Evolutionary conservation across 2,329 filamentous ascomycete species (phyloP).

Genomic region (Cladosporium austrohemisphaericum): DNA sequence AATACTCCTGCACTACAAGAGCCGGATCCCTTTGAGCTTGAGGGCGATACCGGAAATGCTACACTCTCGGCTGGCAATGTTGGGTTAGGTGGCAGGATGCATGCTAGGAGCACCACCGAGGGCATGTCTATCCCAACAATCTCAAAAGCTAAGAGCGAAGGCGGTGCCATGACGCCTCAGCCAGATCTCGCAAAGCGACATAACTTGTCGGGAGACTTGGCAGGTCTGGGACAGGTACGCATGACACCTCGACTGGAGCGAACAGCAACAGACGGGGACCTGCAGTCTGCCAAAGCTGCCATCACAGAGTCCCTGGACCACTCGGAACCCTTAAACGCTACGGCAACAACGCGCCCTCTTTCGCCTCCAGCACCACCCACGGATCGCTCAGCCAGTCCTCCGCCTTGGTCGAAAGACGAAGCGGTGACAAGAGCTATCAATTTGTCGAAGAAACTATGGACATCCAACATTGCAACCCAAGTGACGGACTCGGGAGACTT

Average conservation of each 20-base stretch:
- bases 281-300: conserved; percentile 43
- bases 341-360: neutral
- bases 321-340: conserved; percentile 18
- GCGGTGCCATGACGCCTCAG: conserved; percentile 37
- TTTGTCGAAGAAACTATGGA: conserved; percentile 80
- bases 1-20: conserved; percentile 55
- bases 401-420: conserved; percentile 66
- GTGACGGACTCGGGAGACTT: conserved; percentile 91
- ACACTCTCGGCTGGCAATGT: neutral
- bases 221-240: conserved; percentile 11
- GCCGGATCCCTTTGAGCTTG: conserved; percentile 66
- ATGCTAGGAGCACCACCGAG: conserved; percentile 28
- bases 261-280: conserved; percentile 52
- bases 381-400: conserved; percentile 67
- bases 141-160: conserved; percentile 44
- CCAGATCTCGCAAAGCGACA: conserved; percentile 16
- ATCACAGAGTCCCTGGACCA: conserved; percentile 34
- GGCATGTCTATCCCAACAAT: conserved; percentile 22
- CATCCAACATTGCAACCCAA: conserved; percentile 85
- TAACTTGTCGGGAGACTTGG: conserved; percentile 22
- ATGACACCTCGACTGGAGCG: conserved; percentile 38
- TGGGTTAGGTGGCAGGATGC: conserved; percentile 14
- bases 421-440: conserved; percentile 79
- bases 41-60: conserved; percentile 36
- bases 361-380: conserved; percentile 21